A percentile compares a stretch with the other conserved stretches of the same genome.
phyloP scores from a whole-genome alignment of 805 yeast genomes.

The Cyberlindnera americana region DNA sequence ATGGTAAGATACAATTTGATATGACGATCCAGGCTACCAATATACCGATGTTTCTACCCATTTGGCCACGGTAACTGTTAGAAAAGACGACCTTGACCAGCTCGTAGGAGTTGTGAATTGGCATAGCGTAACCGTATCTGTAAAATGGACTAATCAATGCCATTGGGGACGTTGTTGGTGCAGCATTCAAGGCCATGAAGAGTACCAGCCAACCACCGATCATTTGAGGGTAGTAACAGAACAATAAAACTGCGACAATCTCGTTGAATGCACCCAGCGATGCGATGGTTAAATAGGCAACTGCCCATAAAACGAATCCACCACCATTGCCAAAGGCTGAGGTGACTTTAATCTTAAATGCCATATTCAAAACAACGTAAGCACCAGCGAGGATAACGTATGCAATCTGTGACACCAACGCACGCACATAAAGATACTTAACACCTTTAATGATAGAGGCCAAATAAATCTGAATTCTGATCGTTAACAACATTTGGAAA shows the following conservation, averaged over 20 bases:
- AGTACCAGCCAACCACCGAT: constrained; percentile 69
- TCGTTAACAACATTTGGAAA: constrained; percentile 61
- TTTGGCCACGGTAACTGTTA: constrained; percentile 48
- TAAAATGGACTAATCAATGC: constrained; percentile 52
- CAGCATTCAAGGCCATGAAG: constrained; percentile 61
- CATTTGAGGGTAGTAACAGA: constrained; percentile 54
- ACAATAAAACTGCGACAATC: constrained; percentile 47
- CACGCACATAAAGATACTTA: constrained; percentile 40
- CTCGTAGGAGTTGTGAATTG: constrained; percentile 62
- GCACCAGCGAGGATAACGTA: constrained; percentile 56
- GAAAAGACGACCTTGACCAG: constrained; percentile 55
- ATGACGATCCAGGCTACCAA: constrained; percentile 57
- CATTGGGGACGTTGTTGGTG: constrained; percentile 63
- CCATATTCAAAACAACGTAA: constrained; percentile 56
- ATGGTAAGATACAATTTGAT: constrained; percentile 39
- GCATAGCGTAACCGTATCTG: constrained; percentile 64
- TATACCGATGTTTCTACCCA: constrained; percentile 60
- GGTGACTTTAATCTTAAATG: constrained; percentile 58
- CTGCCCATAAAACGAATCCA: constrained; percentile 68
- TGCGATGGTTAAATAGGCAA: constrained; percentile 60
- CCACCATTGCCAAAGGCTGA: constrained; percentile 62
- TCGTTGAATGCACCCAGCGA: constrained; percentile 74
- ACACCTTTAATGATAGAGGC: constrained; percentile 34
- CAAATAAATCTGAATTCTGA: constrained; percentile 41
- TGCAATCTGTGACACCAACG: constrained; percentile 44